Percentiles rank a stretch among this genome's conserved stretches.
Conservation (phyloP, 176 grass and related monocot species). For the Avena atlantica region DNA sequence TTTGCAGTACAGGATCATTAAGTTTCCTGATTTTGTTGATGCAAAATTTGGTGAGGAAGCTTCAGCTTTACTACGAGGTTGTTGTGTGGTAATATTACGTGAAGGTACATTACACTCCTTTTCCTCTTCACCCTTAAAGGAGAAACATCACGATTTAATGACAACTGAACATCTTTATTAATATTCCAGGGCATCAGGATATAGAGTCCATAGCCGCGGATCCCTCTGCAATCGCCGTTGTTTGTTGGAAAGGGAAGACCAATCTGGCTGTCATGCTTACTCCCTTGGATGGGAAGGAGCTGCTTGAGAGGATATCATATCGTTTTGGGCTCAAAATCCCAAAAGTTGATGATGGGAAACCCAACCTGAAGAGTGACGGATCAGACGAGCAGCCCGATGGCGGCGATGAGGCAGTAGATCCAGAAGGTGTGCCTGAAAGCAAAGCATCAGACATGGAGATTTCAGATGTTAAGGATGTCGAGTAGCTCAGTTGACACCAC, state of each 20-base stretch:
- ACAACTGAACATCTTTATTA: neutral
- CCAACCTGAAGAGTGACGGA: slow-evolving; percentile 27
- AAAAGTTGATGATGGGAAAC: slow-evolving; percentile 29
- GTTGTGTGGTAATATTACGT: slow-evolving; percentile 68
- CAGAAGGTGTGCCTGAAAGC: slow-evolving; percentile 34
- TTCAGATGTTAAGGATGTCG: slow-evolving; percentile 22
- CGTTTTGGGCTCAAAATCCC: slow-evolving; percentile 53
- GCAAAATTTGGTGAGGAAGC: slow-evolving; percentile 70
- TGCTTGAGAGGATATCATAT: slow-evolving; percentile 77
- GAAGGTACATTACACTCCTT: slow-evolving; percentile 59
- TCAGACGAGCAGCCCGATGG: slow-evolving; percentile 25
- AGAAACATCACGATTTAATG: neutral
- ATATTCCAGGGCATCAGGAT: slow-evolving; percentile 55
- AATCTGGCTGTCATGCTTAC: slow-evolving; percentile 90
- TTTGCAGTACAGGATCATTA: slow-evolving; percentile 79
- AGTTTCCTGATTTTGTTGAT: slow-evolving; percentile 90
- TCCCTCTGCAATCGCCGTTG: slow-evolving; percentile 66
- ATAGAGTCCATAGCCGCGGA: slow-evolving; percentile 57
- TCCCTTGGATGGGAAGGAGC: slow-evolving; percentile 77
- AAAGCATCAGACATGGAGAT: slow-evolving; percentile 43
- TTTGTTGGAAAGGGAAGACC: slow-evolving; percentile 99
- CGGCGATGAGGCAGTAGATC: neutral
- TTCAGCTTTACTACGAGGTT: slow-evolving; percentile 69
- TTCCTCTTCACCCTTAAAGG: neutral
- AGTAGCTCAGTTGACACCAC: slow-evolving; percentile 22